These are phyloP conservation scores for Botrytis cinerea DNA, from an alignment of 2,329 filamentous ascomycete species.

Conservation along the genomic window DNA sequence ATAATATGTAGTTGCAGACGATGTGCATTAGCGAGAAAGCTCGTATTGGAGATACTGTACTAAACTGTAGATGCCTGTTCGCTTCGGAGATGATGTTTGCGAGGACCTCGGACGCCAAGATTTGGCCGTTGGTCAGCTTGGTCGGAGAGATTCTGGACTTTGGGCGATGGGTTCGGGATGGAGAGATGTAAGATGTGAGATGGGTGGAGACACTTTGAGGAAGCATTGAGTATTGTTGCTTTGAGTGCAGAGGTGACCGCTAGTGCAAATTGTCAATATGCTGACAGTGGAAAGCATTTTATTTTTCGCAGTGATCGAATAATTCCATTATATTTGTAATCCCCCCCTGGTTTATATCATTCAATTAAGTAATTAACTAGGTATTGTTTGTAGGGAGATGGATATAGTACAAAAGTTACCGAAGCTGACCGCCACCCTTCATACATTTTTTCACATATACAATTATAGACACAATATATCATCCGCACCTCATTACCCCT, in stretches of 20 bases:
- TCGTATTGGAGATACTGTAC: not conserved
- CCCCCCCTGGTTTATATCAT: not conserved
- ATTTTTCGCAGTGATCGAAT: not conserved
- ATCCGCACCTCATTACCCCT: not conserved
- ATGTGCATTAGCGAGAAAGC: constrained; percentile 10
- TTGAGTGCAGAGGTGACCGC: not conserved
- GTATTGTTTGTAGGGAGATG: not conserved
- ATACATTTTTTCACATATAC: not conserved
- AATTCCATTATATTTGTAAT: not conserved
- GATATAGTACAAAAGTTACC: not conserved
- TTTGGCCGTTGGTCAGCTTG: not conserved
- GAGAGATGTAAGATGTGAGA: not conserved
- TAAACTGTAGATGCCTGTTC: not conserved
- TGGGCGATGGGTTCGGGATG: not conserved
- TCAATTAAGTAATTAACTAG: not conserved
- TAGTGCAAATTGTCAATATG: not conserved
- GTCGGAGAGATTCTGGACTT: not conserved
- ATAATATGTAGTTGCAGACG: not conserved
- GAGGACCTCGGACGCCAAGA: not conserved
- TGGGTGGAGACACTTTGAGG: not conserved
- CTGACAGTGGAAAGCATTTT: not conserved
- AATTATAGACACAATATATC: not conserved
- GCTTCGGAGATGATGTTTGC: not conserved
- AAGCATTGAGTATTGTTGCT: not conserved
- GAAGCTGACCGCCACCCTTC: not conserved